A percentile compares a stretch with the other conserved stretches of the same genome.
Conservation (phyloP, 2,329 filamentous ascomycete species). For the Ophiostoma montium region DNA sequence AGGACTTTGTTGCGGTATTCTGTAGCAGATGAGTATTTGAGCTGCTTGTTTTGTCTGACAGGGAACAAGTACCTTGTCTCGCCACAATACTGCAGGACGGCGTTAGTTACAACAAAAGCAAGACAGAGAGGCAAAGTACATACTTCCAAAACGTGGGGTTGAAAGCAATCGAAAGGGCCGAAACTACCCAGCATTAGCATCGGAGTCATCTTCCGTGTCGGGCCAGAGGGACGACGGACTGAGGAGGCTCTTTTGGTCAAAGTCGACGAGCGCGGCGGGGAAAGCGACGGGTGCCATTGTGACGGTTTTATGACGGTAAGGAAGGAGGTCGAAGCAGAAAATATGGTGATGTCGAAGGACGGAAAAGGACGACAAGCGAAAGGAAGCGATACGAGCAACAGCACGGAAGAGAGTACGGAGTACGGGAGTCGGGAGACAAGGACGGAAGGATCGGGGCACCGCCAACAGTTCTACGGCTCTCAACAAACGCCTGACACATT, state of each 20-base stretch:
- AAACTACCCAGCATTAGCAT: slow-evolving; percentile 39
- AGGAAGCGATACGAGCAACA: too few relatives aligned
- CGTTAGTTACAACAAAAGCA: background rate
- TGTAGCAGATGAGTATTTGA: slow-evolving; percentile 27
- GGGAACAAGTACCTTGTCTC: slow-evolving; percentile 49
- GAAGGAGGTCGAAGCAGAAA: too few relatives aligned
- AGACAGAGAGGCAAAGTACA: slow-evolving; percentile 22
- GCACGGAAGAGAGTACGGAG: too few relatives aligned
- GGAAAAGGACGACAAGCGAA: too few relatives aligned
- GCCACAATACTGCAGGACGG: slow-evolving; percentile 55
- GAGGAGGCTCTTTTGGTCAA: slow-evolving; percentile 51
- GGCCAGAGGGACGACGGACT: slow-evolving; percentile 31
- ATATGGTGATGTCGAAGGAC: too few relatives aligned
- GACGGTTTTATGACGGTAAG: background rate
- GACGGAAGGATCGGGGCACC: too few relatives aligned
- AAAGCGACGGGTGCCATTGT: slow-evolving; percentile 1
- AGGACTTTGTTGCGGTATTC: slow-evolving; percentile 87
- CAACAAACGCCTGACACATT: slow-evolving; percentile 3
- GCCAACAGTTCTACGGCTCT: background rate
- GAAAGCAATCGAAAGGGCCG: slow-evolving; percentile 70
- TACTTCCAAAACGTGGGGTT: slow-evolving; percentile 99
- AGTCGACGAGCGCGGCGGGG: slow-evolving; percentile 36
- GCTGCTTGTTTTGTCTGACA: slow-evolving; percentile 7
- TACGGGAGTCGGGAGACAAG: too few relatives aligned
- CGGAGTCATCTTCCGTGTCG: background rate